Conservation (phyloP, 208 protist genomes). For the Leishmania tropica region DNA sequence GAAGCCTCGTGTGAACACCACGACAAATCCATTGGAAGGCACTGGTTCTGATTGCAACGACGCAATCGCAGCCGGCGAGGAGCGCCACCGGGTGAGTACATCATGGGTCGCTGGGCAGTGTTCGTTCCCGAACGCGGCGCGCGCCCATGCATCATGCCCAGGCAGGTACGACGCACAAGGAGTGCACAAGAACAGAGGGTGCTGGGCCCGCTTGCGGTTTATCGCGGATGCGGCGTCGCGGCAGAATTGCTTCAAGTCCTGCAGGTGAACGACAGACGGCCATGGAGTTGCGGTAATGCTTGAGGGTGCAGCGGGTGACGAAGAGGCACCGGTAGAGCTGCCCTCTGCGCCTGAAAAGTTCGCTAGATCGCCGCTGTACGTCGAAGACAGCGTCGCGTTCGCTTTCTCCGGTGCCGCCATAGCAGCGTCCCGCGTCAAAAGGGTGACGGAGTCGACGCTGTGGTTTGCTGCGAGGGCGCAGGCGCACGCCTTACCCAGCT, state of each 20-base stretch:
- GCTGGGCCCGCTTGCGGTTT: not conserved
- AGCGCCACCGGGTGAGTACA: conserved; percentile 26
- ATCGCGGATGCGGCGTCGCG: not conserved
- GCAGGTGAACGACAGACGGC: not conserved
- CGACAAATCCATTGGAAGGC: conserved; percentile 17
- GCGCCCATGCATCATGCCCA: conserved; percentile 16
- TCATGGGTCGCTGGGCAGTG: conserved; percentile 22
- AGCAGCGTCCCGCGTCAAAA: conserved; percentile 28
- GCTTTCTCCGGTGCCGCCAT: not conserved
- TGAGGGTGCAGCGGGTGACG: not conserved
- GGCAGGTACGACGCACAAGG: conserved; percentile 26
- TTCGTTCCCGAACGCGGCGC: conserved; percentile 9
- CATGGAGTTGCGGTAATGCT: not conserved
- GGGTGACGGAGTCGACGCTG: conserved; percentile 12
- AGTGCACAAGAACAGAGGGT: conserved; percentile 36
- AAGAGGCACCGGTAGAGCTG: not conserved
- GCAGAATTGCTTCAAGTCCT: not conserved
- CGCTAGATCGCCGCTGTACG: not conserved
- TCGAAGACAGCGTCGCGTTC: not conserved
- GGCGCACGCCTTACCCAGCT: conserved; percentile 71
- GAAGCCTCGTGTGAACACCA: conserved; percentile 61
- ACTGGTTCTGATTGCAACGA: not conserved
- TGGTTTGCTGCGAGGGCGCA: conserved; percentile 51
- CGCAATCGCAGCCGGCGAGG: not conserved
- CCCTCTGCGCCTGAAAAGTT: not conserved